These are phyloP conservation scores for Aspergillus ostianus DNA, from an alignment of 495 filamentous ascomycete genomes.

Conservation along the genomic window DNA sequence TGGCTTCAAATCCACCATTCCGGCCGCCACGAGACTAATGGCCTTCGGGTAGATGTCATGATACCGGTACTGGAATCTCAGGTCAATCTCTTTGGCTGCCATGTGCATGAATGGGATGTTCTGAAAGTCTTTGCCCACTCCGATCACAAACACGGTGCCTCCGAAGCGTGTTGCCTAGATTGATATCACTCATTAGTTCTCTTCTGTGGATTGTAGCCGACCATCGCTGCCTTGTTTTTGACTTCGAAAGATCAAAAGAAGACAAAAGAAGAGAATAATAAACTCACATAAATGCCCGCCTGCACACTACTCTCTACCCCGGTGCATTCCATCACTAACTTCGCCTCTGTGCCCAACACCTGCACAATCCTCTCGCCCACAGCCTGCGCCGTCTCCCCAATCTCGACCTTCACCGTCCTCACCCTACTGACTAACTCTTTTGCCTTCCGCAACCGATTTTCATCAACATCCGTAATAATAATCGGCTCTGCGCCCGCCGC, in stretches of 20 bases:
- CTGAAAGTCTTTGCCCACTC: conserved; percentile 55
- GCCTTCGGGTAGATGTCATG: conserved; percentile 55
- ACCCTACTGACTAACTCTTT: conserved; percentile 51
- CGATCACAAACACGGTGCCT: conserved; percentile 56
- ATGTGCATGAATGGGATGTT: conserved; percentile 62
- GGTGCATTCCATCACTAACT: conserved; percentile 54
- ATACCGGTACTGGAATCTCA: conserved; percentile 57
- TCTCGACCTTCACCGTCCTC: conserved; percentile 43
- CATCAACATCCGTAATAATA: conserved; percentile 58
- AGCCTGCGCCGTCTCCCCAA: conserved; percentile 31
- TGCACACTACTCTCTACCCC: conserved; percentile 55
- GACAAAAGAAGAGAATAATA: neutral
- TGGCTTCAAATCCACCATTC: conserved; percentile 49
- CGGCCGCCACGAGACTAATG: conserved; percentile 37
- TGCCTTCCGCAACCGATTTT: conserved; percentile 50
- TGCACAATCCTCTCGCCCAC: conserved; percentile 36
- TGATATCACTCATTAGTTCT: neutral
- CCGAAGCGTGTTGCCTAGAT: conserved; percentile 44
- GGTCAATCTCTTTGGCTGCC: conserved; percentile 55
- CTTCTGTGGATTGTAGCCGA: neutral
- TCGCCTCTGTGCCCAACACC: conserved; percentile 44
- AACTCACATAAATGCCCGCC: conserved; percentile 34
- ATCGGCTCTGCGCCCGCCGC: conserved; percentile 58
- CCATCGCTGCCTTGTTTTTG: neutral
- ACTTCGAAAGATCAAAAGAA: neutral